Percentiles rank a stretch among this genome's conserved stretches.
Conservation (phyloP, 2,329 filamentous ascomycete species). For the Fusarium pseudocircinatum region DNA sequence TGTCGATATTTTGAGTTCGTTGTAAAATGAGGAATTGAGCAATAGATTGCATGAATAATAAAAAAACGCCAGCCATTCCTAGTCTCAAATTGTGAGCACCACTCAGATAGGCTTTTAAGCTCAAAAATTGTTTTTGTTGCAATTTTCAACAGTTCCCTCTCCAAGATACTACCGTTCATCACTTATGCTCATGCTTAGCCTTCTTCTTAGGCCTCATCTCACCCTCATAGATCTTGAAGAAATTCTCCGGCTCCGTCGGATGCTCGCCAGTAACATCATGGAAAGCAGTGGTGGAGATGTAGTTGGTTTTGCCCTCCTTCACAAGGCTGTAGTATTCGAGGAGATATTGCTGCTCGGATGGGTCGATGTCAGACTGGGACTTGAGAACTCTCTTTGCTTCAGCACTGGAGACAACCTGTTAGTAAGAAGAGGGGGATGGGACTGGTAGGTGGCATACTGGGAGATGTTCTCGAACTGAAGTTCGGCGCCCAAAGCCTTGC, state of each 20-base stretch:
- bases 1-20: not conserved
- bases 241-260: conserved; percentile 2
- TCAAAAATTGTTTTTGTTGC: too few species aligned
- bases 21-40: not conserved
- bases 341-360: conserved; percentile 3
- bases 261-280: conserved; percentile 7
- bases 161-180: too few species aligned
- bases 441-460: not conserved
- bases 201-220: conserved; percentile 23
- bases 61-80: too few species aligned
- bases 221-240: conserved; percentile 14
- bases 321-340: conserved; percentile 21
- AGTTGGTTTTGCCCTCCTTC: conserved; percentile 16
- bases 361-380: not conserved
- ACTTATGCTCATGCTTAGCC: conserved; percentile 10
- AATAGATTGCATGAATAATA: fast-evolving
- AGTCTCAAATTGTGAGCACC: too few species aligned
- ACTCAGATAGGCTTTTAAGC: fast-evolving
- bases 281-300: not conserved
- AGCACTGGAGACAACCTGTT: not conserved
- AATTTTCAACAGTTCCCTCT: fast-evolving
- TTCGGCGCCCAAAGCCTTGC: conserved; percentile 53
- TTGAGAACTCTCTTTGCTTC: conserved; percentile 15
- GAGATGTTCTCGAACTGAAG: conserved; percentile 41
- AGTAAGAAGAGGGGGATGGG: not conserved